Evolutionary conservation across 2,329 filamentous ascomycete genomes (phyloP), one percentile per base, ranked within the genome.

Genomic region (Claviceps sorghi): DNA sequence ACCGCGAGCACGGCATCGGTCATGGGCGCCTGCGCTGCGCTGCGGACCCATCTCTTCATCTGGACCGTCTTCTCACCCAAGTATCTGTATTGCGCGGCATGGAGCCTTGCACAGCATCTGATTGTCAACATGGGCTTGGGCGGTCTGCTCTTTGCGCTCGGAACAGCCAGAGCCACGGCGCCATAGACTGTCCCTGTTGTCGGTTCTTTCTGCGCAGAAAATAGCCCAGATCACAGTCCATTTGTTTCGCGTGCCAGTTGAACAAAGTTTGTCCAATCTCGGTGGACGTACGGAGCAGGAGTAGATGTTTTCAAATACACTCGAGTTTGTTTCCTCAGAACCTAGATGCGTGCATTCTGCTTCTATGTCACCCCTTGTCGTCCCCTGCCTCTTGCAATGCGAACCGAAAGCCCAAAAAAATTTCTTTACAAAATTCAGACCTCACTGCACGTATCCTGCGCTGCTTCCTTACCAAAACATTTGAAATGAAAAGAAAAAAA

Each of bases 61-160:
- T 98, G 93, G 93, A 97, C 91, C 0, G 93, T 98, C 11, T 98
- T 98, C 67, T 95, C 88, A 57, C 93, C 93, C 0, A 98, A 97
- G 67, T 97, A 90, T 66, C 70, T 98, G 58, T 98, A 95, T 65
- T 86, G 82, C 57, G 84, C 93, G 74, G 88, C 85, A 15, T 98
- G 93, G 94, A 82, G 79, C 56, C 63, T 91, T 46, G 86, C 80
- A 8, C 88, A 90, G 71, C 91, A 98, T 77, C 64, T 90, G 55
- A 64, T 77, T 40, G 72, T 91, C 44, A 89, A 91, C 65, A 60
- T 90, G 36, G 71, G 77, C 5, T 58, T 84, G 44, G 82, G 80
- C 1, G 74, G 80, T 32, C 51, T 78, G 40, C 59, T 86, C 47
- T 82, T 77, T 61, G 77, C 73, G 71, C 53, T 82, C 15, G 76